Evolutionary conservation across 257 asterid genomes (phyloP).

Genomic region (Gentiana dahurica): DNA sequence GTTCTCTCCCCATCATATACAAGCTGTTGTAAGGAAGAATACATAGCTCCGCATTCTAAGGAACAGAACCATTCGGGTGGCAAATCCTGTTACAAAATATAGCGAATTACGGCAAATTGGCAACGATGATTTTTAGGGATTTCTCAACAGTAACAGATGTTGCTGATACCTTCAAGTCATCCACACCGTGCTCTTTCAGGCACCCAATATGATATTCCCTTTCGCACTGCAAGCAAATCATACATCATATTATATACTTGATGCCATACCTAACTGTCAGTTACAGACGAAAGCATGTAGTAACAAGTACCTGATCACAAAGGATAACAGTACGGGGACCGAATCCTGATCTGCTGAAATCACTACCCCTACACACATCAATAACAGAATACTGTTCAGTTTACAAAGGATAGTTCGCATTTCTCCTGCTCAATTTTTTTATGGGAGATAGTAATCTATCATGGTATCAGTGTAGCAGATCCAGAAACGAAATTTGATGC

Average conservation of each 20-base stretch:
- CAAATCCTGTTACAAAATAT: conserved; percentile 43
- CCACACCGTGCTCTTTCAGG: conserved; percentile 57
- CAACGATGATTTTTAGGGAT: too few relatives aligned
- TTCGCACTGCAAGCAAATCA: conserved; percentile 54
- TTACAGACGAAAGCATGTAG: neutral
- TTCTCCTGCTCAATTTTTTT: too few relatives aligned
- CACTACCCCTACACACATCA: conserved; percentile 42
- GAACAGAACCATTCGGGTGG: conserved; percentile 84
- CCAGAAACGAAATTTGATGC: too few relatives aligned
- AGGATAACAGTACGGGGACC: conserved; percentile 64
- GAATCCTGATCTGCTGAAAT: conserved; percentile 50
- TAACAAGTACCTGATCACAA: conserved; percentile 75
- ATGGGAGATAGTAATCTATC: too few relatives aligned
- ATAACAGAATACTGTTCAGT: too few relatives aligned
- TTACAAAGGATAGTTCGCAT: too few relatives aligned
- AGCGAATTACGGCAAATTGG: too few relatives aligned
- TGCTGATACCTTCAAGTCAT: conserved; percentile 52
- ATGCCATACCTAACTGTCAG: neutral
- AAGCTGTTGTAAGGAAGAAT: conserved; percentile 41
- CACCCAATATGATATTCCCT: conserved; percentile 88
- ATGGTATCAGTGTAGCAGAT: too few relatives aligned
- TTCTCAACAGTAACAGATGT: neutral
- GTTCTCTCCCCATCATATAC: conserved; percentile 46
- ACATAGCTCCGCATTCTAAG: conserved; percentile 42
- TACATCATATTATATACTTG: neutral